phyloP scores from a whole-genome alignment of 345 rosid species.

The Lepidium aucheri region DNA sequence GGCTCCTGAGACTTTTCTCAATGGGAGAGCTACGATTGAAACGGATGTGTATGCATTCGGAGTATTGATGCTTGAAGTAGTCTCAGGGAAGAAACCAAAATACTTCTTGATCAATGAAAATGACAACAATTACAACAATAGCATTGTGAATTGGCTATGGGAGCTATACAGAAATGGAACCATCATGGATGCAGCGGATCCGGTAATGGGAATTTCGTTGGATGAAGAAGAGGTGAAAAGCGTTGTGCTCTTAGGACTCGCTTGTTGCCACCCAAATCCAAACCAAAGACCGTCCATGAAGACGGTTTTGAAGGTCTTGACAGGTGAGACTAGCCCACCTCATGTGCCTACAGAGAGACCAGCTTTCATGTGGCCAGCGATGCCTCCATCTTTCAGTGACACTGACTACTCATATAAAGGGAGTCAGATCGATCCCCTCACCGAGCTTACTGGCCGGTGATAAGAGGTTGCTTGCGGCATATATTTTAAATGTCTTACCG shows the following conservation, averaged over 20 bases:
- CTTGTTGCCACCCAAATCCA: slow-evolving; percentile 80
- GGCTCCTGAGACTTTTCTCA: slow-evolving; percentile 69
- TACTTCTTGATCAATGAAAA: slow-evolving; percentile 22
- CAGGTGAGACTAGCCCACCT: slow-evolving; percentile 47
- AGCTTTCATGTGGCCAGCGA: slow-evolving; percentile 61
- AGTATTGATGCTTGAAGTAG: slow-evolving; percentile 50
- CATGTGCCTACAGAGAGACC: slow-evolving; percentile 54
- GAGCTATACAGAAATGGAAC: slow-evolving; percentile 40
- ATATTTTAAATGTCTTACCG: neutral
- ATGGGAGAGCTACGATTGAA: slow-evolving; percentile 53
- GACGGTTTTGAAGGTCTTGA: slow-evolving; percentile 52
- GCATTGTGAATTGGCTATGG: slow-evolving; percentile 68
- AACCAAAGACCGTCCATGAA: slow-evolving; percentile 62
- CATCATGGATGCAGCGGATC: slow-evolving; percentile 48
- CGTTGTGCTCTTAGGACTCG: slow-evolving; percentile 49
- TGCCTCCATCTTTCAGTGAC: slow-evolving; percentile 50
- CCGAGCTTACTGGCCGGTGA: slow-evolving; percentile 41
- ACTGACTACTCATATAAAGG: slow-evolving; percentile 30
- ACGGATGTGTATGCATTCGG: slow-evolving; percentile 72
- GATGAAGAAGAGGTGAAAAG: slow-evolving; percentile 33
- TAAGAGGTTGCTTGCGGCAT: neutral
- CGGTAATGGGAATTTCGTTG: slow-evolving; percentile 34
- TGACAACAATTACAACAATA: slow-evolving; percentile 30
- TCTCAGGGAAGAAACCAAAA: slow-evolving; percentile 50
- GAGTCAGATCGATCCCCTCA: slow-evolving; percentile 25